These are phyloP conservation scores for Podospora conica DNA, from an alignment of 495 filamentous ascomycete genomes.

Conservation along the genomic window DNA sequence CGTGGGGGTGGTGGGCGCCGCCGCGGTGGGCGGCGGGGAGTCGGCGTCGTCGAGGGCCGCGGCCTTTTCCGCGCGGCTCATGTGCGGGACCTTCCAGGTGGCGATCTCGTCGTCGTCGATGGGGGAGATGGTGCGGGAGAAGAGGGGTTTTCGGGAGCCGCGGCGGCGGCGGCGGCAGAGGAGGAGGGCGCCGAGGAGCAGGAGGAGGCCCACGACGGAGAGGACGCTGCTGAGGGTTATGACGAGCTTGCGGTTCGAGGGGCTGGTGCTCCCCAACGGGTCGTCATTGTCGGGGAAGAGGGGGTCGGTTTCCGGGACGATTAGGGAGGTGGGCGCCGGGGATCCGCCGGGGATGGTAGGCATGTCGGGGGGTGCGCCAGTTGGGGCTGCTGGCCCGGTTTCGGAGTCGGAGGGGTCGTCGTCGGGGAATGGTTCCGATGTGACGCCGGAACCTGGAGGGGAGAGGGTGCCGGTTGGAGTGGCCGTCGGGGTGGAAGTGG, in stretches of 20 bases:
- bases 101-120: constrained; percentile 50
- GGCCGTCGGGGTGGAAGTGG: background rate
- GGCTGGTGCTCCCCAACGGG: constrained; percentile 12
- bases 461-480: background rate
- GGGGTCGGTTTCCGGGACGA: constrained; percentile 1
- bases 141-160: constrained; percentile 31
- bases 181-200: constrained; percentile 28
- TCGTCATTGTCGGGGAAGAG: constrained; percentile 3
- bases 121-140: constrained; percentile 40
- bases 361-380: constrained; percentile 20
- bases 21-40: background rate
- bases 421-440: background rate
- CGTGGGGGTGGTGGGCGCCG: background rate
- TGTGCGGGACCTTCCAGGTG: constrained; percentile 39
- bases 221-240: constrained; percentile 41
- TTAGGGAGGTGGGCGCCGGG: constrained; percentile 1
- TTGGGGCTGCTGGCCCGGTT: constrained; percentile 1
- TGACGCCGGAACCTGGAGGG: background rate
- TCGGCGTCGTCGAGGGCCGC: no score
- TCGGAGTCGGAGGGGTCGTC: background rate
- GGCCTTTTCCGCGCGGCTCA: background rate
- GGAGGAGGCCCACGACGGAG: constrained; percentile 28
- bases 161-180: constrained; percentile 30
- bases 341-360: constrained; percentile 12
- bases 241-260: constrained; percentile 27